Base-by-base conservation (phyloP, 352 stramenopile genomes). In the Phytophthora nicotianae region DNA sequence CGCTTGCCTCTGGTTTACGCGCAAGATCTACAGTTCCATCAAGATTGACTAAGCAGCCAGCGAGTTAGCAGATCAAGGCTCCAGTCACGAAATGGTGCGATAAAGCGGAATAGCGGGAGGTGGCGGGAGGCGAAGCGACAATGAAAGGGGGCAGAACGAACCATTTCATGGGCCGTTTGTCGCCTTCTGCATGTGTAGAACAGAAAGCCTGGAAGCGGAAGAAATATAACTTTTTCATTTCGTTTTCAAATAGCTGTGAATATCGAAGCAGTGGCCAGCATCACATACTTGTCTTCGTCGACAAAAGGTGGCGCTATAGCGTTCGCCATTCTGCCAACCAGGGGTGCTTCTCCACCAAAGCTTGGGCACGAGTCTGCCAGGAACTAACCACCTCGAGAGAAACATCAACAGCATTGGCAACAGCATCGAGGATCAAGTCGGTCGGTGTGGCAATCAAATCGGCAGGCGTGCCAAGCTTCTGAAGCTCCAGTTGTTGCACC, bases 1-100 rank as follows among this genome's bases (percentile, higher is more conserved):
- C 65, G 96, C 95, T 23, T 99, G 97, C 67, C 83, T 99, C 61
- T 99, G 93, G 94, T 99, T 99, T 79, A 98, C 96, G 58, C 89
- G 91, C 50, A 99, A 98, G 87, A 99, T 99, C 70, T 99, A 99
- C 77, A 82, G 77, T 48, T 96, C 91, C 61, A 92, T 98, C 74
- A 97, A 97, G 79, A 96, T 97, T 48, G 92, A 98, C 67, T 97
- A 96, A 68, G 51, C 50, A 37, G 51, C 50, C 41, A 57, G 50
- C 40, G 62, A 54, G 60, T 60, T 62, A 70, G 56, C 64, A 61
- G 50, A 50, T 54, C 48, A 63, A 59, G 46, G 43, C 40, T 43
- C 58, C 20, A 23, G 50, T 53, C 50, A 58, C 21, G 19, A 45
- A 54, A 53, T 71, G 42, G 50, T 58, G 33, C 20, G 42, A 53